Conservation (phyloP, 1,284 basidiomycete genomes). For the Tilletia indica region DNA sequence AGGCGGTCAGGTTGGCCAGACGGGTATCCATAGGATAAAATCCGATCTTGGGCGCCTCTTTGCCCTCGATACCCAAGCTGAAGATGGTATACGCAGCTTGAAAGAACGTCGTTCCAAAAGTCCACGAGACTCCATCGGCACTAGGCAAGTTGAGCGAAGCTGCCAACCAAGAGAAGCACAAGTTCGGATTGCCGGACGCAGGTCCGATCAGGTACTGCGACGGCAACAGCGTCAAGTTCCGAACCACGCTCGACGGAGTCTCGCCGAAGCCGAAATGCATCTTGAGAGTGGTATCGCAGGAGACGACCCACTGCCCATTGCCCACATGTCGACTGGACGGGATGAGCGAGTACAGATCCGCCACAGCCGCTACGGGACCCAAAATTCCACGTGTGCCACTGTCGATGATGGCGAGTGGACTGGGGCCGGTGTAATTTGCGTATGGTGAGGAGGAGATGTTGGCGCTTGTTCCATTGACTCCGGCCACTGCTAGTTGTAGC, state of each 20-base stretch:
- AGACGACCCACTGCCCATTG: constrained; percentile 75
- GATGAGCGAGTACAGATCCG: constrained; percentile 67
- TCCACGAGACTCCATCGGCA: constrained; percentile 80
- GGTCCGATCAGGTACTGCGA: constrained; percentile 79
- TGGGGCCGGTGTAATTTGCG: constrained; percentile 59
- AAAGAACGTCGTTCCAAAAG: constrained; percentile 77
- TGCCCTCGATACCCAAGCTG: constrained; percentile 57
- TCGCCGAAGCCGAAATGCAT: constrained; percentile 65
- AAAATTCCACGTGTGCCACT: constrained; percentile 75
- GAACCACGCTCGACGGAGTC: constrained; percentile 26
- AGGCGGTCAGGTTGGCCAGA: neutral
- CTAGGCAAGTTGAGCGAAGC: constrained; percentile 63
- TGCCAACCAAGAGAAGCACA: constrained; percentile 79
- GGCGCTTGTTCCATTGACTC: constrained; percentile 66
- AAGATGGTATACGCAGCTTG: constrained; percentile 78
- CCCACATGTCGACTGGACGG: constrained; percentile 69
- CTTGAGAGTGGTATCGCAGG: constrained; percentile 68
- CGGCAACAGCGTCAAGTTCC: constrained; percentile 70
- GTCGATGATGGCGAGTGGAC: constrained; percentile 73
- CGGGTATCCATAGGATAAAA: constrained; percentile 25
- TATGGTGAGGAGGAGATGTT: constrained; percentile 67
- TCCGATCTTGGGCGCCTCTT: constrained; percentile 34
- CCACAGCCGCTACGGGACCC: constrained; percentile 77
- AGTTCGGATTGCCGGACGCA: constrained; percentile 65
- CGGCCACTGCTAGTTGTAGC: constrained; percentile 66